Base-by-base conservation (phyloP, 2,329 filamentous ascomycete species). In the Clonostachys solani region DNA sequence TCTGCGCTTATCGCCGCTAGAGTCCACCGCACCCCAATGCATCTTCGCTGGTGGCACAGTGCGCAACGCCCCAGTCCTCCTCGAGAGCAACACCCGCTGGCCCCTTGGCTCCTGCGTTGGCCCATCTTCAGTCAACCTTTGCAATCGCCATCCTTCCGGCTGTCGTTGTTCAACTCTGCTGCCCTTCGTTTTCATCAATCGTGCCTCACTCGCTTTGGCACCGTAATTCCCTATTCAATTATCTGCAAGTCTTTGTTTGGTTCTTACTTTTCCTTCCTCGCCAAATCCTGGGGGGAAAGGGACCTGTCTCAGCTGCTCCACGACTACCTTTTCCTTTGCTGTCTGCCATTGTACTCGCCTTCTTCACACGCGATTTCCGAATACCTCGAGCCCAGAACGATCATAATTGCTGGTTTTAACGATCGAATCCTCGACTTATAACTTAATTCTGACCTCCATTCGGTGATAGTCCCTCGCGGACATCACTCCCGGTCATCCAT, bases 121-220 rank as follows among this genome's bases (percentile, higher is more conserved):
- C 23, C 23, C 23, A 29, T 29, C 9, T 9, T 29, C 23, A 29
- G 23, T 9, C 23, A 29, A 29, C 23, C 23, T 29, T 29, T 29
- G 23, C 8, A 29, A 29, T 9, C 23, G 9, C 9, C 23, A 29
- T 29, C 23, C 23, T 29, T 10, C 23, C 8, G 23, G 23, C 23
- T 29, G 23, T 29, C 23, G 23, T 29, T 29, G 23, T 29, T 29
- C 23, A 29, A 29, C 23, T 29, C 23, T 45, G 46, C 38, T 40
- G 44, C 40, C 41, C 42, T 47, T 47, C 48, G 23, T 23, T 45
- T 37, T 42, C 29, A 49, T 54, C 51, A 47, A 50, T 54, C 51
- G 68, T 67, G 67, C 72, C 72, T 81, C 80, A 78, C 71, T 84
- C 80, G 79, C 73, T 83, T 69, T 74, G 74, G 74, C 73, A 71